A percentile compares a stretch with the other conserved stretches of the same genome.
Evolutionary conservation across 352 stramenopile species (phyloP).

Genomic region (Phytophthora palmivora): DNA sequence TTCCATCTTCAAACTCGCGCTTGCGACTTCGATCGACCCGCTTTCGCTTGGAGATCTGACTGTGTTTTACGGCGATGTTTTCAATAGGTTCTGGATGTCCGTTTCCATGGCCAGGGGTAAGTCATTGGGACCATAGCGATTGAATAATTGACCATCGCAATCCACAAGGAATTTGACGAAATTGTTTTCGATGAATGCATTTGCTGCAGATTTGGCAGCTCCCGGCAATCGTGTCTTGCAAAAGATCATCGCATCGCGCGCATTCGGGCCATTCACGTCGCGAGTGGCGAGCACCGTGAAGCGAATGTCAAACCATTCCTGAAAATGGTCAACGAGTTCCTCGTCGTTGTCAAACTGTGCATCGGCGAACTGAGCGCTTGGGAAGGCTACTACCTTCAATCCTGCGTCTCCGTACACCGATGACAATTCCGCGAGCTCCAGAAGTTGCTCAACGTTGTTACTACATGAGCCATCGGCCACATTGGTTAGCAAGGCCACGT

Average conservation of each 20-base stretch:
- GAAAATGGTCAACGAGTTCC: conserved; percentile 27
- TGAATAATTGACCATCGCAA: conserved; percentile 72
- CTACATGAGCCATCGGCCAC: conserved; percentile 46
- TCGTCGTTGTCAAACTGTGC: conserved; percentile 65
- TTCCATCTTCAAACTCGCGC: conserved; percentile 30
- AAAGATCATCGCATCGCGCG: conserved; percentile 80
- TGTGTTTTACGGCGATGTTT: background rate
- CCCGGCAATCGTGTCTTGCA: conserved; percentile 76
- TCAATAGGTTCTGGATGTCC: conserved; percentile 47
- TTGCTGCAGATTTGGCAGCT: conserved; percentile 33
- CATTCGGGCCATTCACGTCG: conserved; percentile 88
- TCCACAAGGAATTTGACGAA: conserved; percentile 92
- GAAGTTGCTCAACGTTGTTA: conserved; percentile 68
- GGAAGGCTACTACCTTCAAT: conserved; percentile 80
- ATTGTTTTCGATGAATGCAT: conserved; percentile 89
- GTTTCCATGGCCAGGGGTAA: conserved; percentile 35
- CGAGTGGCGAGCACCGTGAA: conserved; percentile 76
- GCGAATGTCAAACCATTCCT: conserved; percentile 26
- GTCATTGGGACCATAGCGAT: conserved; percentile 54
- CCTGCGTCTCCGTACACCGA: conserved; percentile 63
- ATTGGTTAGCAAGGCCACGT: conserved; percentile 77
- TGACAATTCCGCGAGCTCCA: conserved; percentile 70
- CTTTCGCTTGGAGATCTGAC: conserved; percentile 1
- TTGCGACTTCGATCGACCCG: conserved; percentile 6
- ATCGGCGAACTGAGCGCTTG: conserved; percentile 87